Evolutionary conservation across 495 filamentous ascomycete species (phyloP), one percentile per base, ranked within the genome.

Genomic region (Penicillium cosmopolitanum): DNA sequence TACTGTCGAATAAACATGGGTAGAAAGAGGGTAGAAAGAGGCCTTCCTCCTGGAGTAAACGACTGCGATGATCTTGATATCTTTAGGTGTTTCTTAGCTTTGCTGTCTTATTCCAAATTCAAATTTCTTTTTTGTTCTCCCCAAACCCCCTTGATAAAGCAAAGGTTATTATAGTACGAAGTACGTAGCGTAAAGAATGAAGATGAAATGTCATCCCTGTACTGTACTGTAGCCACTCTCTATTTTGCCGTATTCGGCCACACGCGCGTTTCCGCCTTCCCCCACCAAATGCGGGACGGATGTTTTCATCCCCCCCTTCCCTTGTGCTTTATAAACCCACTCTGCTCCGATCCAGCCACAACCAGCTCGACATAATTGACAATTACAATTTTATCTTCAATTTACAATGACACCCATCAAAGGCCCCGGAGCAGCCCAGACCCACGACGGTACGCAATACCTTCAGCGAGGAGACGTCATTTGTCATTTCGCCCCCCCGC

Each of bases 1-100:
- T 53, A 98, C 95, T 44, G 95, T 98, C 55, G 95, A 98, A 84
- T 98, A 91, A 80, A 79, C 12, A 19, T 31, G 50, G 16, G 15
- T 60, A 25, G 33, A 51, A 36, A 18, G 33, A 12, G 0, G 42
- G 42, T 60, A 25, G 33, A 51, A 36, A 18, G 33, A 12, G n/a
- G 42, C 13, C 42, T 44, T 44, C 42, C 16, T 48, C 21, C 46
- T 60, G 42, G 53, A 48, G 60, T 67, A 70, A 62, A 70, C 60
- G 65, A 70, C 58, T 63, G 55, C 61, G 33, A 70, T 68, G 67
- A 70, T 69, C 54, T 61, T 67, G 44, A 62, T 70, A 67, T 63
- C 36, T 64, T 68, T 70, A 66, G 61, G 57, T 63, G 59, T 55
- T 60, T 67, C 47, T 58, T 43, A 43, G 25, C 56, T 58, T 33